Conservation (phyloP, 208 protist genomes). For the Kentomonas sorsogonicus region DNA sequence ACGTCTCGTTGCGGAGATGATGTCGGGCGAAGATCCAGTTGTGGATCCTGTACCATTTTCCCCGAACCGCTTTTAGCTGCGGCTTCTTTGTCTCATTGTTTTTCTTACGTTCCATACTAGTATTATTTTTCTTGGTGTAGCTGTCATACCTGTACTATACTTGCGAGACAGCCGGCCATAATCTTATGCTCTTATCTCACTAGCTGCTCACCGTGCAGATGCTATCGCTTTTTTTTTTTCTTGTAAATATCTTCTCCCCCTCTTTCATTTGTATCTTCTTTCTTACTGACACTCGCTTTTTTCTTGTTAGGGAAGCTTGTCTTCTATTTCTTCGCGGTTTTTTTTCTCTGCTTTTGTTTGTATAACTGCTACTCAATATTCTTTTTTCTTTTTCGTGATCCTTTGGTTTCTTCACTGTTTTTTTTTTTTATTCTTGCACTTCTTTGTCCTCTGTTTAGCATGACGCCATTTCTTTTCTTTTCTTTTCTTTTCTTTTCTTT, state of each 20-base stretch:
- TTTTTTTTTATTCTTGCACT: no score
- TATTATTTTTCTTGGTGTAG: slow-evolving; percentile 7
- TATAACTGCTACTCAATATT: background rate
- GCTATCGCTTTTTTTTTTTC: background rate
- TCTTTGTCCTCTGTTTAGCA: background rate
- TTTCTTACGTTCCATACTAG: slow-evolving; percentile 2
- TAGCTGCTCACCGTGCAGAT: background rate
- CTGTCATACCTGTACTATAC: no score
- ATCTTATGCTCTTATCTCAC: background rate
- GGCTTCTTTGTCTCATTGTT: background rate
- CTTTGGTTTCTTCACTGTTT: background rate
- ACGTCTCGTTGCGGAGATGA: slow-evolving; percentile 20
- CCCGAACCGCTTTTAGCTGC: slow-evolving; percentile 11
- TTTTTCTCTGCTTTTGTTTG: slow-evolving; percentile 2
- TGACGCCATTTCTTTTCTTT: background rate
- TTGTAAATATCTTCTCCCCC: background rate
- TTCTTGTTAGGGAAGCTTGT: background rate
- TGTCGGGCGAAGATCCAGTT: slow-evolving; percentile 18
- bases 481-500: background rate
- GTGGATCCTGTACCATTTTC: slow-evolving; percentile 20
- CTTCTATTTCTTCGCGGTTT: background rate
- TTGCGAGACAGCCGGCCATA: background rate
- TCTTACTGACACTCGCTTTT: background rate
- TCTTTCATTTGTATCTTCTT: background rate
- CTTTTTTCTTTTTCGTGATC: background rate